Evolutionary conservation across 2,329 filamentous ascomycete genomes (phyloP), one percentile per base, ranked within the genome.

Genomic region (Oidium heveae): DNA sequence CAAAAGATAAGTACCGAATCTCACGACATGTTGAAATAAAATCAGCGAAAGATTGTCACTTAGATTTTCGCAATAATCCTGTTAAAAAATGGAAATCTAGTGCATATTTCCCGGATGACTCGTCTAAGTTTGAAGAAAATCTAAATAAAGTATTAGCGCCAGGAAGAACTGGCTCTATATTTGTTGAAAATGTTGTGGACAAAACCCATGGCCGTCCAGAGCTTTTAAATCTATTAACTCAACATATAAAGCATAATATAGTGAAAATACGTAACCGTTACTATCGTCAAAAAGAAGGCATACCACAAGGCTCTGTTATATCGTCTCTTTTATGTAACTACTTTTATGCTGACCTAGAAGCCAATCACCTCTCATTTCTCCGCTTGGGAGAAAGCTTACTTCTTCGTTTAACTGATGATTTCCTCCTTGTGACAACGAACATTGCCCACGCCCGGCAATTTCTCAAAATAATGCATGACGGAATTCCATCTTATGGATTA

Each of bases 271-370:
- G 87, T 51, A 89, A 87, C 68, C 85, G 82, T 60, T 87, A 80
- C 65, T 95, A 91, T 65, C 77, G 86, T 24, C 91, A 98, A 65
- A 89, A 80, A 65, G 71, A 75, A 22, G 91, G 91, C 15, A 96
- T 98, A 41, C 88, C 91, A 0, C 91, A 98, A 66, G 91, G 91
- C 8, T 95, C 88, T 0, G 75, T 95, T 1, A 66, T 98, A 5
- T 95, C 88, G 0, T 84, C 82, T 46, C 72, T 87, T 43, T 72
- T 98, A 5, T 96, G 91, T 71, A 96, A 87, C 67, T 89, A 94
- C 68, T 95, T 96, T 66, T 98, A 98, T 64, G 88, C 85, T 6
- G 80, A 91, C 58, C 75, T 96, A 1, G 91, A 98, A 66, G 68
- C 68, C 7, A 72, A 79, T 28, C 70, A 81, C 15, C 70, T 96